Conservation (phyloP, 495 filamentous ascomycete species). For the Penicillium waksmanii region DNA sequence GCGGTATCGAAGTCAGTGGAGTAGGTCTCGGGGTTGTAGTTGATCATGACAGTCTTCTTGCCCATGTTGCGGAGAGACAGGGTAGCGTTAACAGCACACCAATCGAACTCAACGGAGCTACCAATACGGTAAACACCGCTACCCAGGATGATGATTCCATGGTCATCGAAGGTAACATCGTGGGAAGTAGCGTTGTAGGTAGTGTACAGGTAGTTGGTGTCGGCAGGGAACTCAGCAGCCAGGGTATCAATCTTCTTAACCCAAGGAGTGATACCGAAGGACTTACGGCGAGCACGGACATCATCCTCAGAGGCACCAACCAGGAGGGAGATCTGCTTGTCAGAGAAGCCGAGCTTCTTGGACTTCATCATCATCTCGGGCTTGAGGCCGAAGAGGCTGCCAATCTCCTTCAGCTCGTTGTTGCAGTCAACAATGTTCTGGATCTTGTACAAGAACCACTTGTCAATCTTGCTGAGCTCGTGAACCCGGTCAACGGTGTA, state of each 20-base stretch:
- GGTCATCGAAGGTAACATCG: constrained; percentile 94
- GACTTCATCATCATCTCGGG: constrained; percentile 85
- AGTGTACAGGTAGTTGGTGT: constrained; percentile 97
- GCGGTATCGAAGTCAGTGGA: constrained; percentile 90
- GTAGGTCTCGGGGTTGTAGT: constrained; percentile 91
- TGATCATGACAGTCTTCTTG: constrained; percentile 99
- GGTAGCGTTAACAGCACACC: constrained; percentile 96
- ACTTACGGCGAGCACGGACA: constrained; percentile 80
- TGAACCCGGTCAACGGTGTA: constrained; percentile 90
- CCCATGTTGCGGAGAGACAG: constrained; percentile 84
- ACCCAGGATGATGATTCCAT: constrained; percentile 86
- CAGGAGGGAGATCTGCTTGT: constrained; percentile 89
- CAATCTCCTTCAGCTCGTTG: constrained; percentile 83
- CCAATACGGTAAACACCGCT: constrained; percentile 97
- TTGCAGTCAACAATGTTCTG: constrained; percentile 93
- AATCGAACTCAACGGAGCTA: constrained; percentile 97
- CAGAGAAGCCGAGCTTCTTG: constrained; percentile 97
- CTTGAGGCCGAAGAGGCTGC: constrained; percentile 82
- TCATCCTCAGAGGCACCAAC: constrained; percentile 86
- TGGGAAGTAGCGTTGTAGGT: constrained; percentile 97
- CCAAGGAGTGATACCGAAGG: constrained; percentile 84
- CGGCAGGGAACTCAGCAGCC: constrained; percentile 95
- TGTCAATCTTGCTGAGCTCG: constrained; percentile 96
- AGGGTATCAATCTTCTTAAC: constrained; percentile 99
- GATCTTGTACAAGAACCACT: constrained; percentile 98